Base-by-base conservation (phyloP, 257 asterid genomes). In the Ilex aquifolium region DNA sequence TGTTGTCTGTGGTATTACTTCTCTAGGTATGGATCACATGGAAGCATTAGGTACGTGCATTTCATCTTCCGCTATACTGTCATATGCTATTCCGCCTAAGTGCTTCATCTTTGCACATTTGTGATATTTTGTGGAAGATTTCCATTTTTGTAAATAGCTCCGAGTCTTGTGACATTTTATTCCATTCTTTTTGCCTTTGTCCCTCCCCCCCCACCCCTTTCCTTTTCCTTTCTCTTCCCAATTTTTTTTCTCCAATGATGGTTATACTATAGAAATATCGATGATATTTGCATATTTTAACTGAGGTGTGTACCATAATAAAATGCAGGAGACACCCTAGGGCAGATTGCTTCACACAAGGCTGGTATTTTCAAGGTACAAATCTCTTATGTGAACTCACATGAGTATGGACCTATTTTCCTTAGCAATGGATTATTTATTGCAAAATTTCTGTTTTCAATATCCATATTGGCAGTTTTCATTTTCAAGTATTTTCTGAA, bases 21-120 rank as follows among this genome's bases (percentile, higher is more conserved):
- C 98, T 36, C 81, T 89, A 55, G 98, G 97, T 69, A 86, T 85
- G 95, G 98, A 92, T 76, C 98, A 92, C 79, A 82, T 83, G 90
- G 98, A 92, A 80, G 72, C 77, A 62, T 81, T 92, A 60, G 98
- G 97, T 89, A 52, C 31, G 78, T 77, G 64, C 53, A 30, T 65
- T 10, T 44, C 68, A 59, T 32, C 16, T 31, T 21, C 21, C 31
- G 57, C 32, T 48, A 15, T 21, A 62, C 52, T 16, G 53, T 49
- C 10, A 36, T 36, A 36, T 36, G 42, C 42, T 36, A 36, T 36
- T 36, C 8, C 42, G 8, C 8, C 42, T 36, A 36, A 36, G 8
- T 36, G 8, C 27, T 21, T 21, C 27, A 36, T 36, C 8, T 36
- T 5, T 36, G 42, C 42, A 36, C 42, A 36, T 36, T 36, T 36